phyloP scores from a whole-genome alignment of 2,329 filamentous ascomycete species.

The Exophiala bonariae region DNA sequence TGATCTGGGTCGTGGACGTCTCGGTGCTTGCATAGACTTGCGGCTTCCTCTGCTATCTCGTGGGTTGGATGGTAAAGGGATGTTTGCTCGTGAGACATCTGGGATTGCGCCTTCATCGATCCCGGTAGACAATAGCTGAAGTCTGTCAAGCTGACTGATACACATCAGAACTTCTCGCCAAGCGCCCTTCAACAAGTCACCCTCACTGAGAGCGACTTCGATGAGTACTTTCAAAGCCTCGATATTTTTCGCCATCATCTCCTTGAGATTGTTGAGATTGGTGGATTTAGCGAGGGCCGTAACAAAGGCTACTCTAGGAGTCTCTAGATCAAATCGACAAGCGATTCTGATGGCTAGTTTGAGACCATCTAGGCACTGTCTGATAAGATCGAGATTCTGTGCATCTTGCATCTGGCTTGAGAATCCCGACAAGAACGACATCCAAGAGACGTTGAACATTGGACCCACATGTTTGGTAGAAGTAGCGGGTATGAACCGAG shows the following conservation, averaged over 20 bases:
- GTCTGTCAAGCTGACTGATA: constrained; percentile 90
- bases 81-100: constrained; percentile 82
- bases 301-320: constrained; percentile 92
- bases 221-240: constrained; percentile 90
- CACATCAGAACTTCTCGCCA: constrained; percentile 96
- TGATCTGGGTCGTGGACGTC: constrained; percentile 49
- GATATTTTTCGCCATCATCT: constrained; percentile 94
- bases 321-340: constrained; percentile 88
- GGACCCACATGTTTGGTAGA: constrained; percentile 94
- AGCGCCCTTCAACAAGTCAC: constrained; percentile 81
- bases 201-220: constrained; percentile 89
- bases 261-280: constrained; percentile 90
- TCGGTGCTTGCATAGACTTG: constrained; percentile 62
- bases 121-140: constrained; percentile 92
- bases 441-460: constrained; percentile 99
- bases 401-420: constrained; percentile 92
- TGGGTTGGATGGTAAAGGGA: constrained; percentile 58
- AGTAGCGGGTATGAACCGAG: constrained; percentile 83
- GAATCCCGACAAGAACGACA: constrained; percentile 95
- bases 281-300: constrained; percentile 90
- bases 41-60: constrained; percentile 59
- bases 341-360: constrained; percentile 91
- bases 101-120: constrained; percentile 91
- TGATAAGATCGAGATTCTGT: constrained; percentile 88
- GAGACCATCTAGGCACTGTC: constrained; percentile 90